These are phyloP conservation scores for Corylus americana DNA, from an alignment of 306 rosid species.

Conservation along the genomic window DNA sequence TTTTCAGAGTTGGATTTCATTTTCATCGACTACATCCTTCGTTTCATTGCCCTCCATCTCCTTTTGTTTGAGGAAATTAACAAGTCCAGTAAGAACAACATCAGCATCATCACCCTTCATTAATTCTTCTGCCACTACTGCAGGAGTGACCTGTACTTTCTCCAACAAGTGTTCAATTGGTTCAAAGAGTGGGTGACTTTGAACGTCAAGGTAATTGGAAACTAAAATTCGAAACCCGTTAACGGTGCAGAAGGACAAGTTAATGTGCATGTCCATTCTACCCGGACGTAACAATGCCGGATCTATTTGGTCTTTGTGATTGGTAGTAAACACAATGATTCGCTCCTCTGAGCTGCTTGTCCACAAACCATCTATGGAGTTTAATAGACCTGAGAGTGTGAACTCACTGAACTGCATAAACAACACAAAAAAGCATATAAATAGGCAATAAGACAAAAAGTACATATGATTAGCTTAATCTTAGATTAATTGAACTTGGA, in stretches of 20 bases:
- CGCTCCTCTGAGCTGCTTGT: conserved; percentile 52
- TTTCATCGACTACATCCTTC: not conserved
- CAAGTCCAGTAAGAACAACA: conserved; percentile 31
- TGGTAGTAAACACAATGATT: conserved; percentile 52
- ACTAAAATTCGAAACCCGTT: conserved; percentile 32
- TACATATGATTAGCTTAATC: no score
- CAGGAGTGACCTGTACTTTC: conserved; percentile 38
- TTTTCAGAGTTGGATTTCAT: no score
- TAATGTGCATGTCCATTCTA: conserved; percentile 49
- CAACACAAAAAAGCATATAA: no score
- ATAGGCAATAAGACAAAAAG: no score
- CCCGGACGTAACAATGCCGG: conserved; percentile 47
- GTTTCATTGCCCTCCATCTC: not conserved
- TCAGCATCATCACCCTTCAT: conserved; percentile 43
- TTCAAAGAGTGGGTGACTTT: not conserved
- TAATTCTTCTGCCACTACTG: conserved; percentile 46
- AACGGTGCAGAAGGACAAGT: conserved; percentile 46
- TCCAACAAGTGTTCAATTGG: conserved; percentile 28
- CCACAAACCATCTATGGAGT: conserved; percentile 52
- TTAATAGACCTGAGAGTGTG: conserved; percentile 35
- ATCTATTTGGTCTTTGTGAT: conserved; percentile 41
- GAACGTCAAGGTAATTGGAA: conserved; percentile 36
- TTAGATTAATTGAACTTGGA: no score
- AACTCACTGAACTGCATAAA: not conserved
- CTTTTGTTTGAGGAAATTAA: conserved; percentile 32